Evolutionary conservation across 208 protist species (phyloP).

Genomic region (Trypanosoma conorhini): DNA sequence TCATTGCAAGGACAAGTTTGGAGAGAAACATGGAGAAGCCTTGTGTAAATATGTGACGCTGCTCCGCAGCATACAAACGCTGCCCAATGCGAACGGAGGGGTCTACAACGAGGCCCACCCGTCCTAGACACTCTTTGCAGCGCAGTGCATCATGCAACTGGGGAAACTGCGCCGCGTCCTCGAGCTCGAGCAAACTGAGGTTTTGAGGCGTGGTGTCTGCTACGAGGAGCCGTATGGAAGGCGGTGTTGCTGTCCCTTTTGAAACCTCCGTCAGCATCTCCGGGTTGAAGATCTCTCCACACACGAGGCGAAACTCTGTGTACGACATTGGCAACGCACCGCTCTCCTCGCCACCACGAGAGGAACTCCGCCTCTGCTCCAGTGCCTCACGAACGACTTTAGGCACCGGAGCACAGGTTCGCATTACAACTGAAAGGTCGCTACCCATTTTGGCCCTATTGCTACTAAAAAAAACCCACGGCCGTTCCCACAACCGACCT

Average conservation of each 20-base stretch:
- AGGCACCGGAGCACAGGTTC: slow-evolving; percentile 35
- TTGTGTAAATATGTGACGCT: slow-evolving; percentile 33
- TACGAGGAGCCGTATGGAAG: slow-evolving; percentile 3
- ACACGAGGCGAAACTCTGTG: slow-evolving; percentile 37
- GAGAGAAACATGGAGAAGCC: slow-evolving; percentile 34
- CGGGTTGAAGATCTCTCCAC: slow-evolving; percentile 13
- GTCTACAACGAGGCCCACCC: slow-evolving; percentile 39
- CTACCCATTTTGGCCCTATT: slow-evolving; percentile 34
- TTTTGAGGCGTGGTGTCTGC: slow-evolving; percentile 11
- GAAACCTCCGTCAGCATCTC: neutral
- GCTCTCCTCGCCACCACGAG: neutral
- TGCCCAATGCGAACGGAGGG: slow-evolving; percentile 37
- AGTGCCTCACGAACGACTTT: slow-evolving; percentile 6
- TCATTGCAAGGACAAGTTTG: slow-evolving; percentile 31
- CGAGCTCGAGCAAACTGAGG: slow-evolving; percentile 5
- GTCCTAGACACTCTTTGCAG: slow-evolving; percentile 16
- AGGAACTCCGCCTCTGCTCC: neutral
- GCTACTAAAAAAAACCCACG: neutral
- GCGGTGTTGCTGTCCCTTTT: neutral
- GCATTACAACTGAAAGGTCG: slow-evolving; percentile 49
- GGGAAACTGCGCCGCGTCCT: neutral
- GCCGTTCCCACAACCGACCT: neutral
- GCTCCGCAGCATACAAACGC: slow-evolving; percentile 31
- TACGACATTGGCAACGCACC: slow-evolving; percentile 18
- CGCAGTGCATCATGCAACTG: slow-evolving; percentile 12